Evolutionary conservation across 441 rosid species (phyloP), one percentile per base, ranked within the genome.

Genomic region (Populus hybrid): DNA sequence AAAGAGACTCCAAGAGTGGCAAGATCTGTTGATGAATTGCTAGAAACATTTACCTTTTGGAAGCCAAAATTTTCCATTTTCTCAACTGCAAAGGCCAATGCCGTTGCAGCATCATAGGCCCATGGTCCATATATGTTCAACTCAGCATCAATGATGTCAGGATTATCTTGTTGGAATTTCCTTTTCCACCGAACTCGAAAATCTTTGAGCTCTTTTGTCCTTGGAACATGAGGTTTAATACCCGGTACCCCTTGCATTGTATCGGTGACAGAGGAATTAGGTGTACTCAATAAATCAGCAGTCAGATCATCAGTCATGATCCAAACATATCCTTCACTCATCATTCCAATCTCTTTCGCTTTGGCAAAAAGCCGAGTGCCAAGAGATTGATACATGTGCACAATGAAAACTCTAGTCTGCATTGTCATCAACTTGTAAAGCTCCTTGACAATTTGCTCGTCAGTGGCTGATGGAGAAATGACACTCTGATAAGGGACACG

Each of bases 291-390:
- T 2, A 12, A 35, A 74, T 82, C 72, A 2, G 84, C 78, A 23
- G 89, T 73, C 6, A 56, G 63, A 56, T 84, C 85, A 78, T 85
- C 84, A 2, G 91, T 90, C 71, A 89, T 63, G 71, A 93, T 88
- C 98, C 94, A 91, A 0, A 83, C 93, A 69, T 84, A 89, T 4
- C 91, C 94, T 16, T 75, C 71, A 10, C 26, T 67, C 89, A 91
- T 85, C 92, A 92, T 84, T 28, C 92, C 91, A 42, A 85, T 67
- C 42, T 89, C 86, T 23, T 86, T 86, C 0, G 91, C 95, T 79
- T 76, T 86, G 3, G 69, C 61, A 38, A 91, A 89, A 59, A 90
- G 1, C 66, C 87, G 77, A 36, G 84, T 64, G 18, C 92, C 91
- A 29, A 90, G 87, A 64, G 26, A 0, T 0, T 84, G 35, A 11